Evolutionary conservation across 1,284 basidiomycete genomes (phyloP).

Genomic region (Papiliotrema flavescens): DNA sequence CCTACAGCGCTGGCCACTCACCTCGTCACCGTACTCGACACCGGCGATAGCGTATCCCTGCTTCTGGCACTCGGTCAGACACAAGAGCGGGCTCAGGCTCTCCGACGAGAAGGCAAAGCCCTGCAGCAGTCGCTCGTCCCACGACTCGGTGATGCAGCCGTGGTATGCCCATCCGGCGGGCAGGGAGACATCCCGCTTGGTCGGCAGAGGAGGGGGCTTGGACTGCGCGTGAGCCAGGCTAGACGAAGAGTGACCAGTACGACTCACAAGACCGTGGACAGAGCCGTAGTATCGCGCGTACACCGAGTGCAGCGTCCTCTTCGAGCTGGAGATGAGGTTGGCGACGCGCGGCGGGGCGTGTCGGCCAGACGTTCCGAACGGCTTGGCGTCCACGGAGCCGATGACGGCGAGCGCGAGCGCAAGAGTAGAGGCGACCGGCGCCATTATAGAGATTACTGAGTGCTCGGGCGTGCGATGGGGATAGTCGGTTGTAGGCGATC

Average conservation of each 20-base stretch:
- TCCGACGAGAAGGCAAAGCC: constrained; percentile 31
- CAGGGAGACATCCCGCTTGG: constrained; percentile 23
- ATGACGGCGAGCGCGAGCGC: constrained; percentile 24
- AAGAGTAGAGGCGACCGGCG: constrained; percentile 34
- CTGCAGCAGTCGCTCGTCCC: constrained; percentile 33
- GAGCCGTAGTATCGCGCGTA: constrained; percentile 33
- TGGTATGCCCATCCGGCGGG: constrained; percentile 5
- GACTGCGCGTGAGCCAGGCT: constrained; percentile 10
- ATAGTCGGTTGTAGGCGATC: not conserved
- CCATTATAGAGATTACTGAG: constrained; percentile 23
- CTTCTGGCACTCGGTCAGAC: constrained; percentile 34
- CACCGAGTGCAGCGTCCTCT: constrained; percentile 22
- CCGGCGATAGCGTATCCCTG: constrained; percentile 43
- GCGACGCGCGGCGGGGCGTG: constrained; percentile 38
- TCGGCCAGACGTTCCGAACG: constrained; percentile 27
- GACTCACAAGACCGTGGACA: constrained; percentile 34
- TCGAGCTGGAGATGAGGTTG: constrained; percentile 26
- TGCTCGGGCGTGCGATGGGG: not conserved
- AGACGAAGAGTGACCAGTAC: not conserved
- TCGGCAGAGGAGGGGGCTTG: constrained; percentile 28
- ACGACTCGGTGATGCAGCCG: constrained; percentile 41
- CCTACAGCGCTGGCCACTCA: constrained; percentile 8
- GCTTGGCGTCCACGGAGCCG: constrained; percentile 23
- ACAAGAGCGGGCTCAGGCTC: constrained; percentile 29
- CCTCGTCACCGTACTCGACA: constrained; percentile 40